Evolutionary conservation across 805 yeast species (phyloP), one percentile per base, ranked within the genome.

Genomic region (Ascoidea tarda): DNA sequence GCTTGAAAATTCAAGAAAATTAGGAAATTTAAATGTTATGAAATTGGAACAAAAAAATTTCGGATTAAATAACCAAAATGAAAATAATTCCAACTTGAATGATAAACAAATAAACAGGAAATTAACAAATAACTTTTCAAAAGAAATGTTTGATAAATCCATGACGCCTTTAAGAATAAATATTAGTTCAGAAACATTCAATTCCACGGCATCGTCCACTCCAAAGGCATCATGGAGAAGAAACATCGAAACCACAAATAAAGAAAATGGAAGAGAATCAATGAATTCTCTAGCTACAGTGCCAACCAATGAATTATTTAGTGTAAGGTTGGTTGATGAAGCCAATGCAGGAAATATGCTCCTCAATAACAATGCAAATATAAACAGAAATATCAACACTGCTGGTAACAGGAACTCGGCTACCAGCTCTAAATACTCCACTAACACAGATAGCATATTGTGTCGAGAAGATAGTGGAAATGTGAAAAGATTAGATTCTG

Each of bases 261-360:
- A 28, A 59, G 62, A 66, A 56, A 67, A 70, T 5, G 63, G 77
- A 49, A 77, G 91, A 63, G 81, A 77, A 44, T 83, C 95, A 6
- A 72, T 79, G 53, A 77, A 76, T 46, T 86, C 96, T 0, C 61
- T 84, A 53, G 89, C 88, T 32, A 88, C 96, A 0, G 90, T 90
- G 42, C 81, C 90, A 38, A 87, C 96, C 0, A 87, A 83, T 50
- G 91, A 87, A 63, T 74, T 89, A 49, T 75, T 88, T 62, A 84
- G 87, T 5, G 87, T 89, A 46, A 76, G 88, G 60, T 71, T 88
- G 47, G 88, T 85, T 2, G 85, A 83, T 46, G 85, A 82, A 55
- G 21, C 33, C 5, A 38, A 38, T 10, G 14, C 14, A 10, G 44
- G 14, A 38, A 38, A 38, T 38, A 38, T 10, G 28, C 12, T 48